Evolutionary conservation across 1,284 basidiomycete genomes (phyloP).

Genomic region (Rhizopogon hawkerae): DNA sequence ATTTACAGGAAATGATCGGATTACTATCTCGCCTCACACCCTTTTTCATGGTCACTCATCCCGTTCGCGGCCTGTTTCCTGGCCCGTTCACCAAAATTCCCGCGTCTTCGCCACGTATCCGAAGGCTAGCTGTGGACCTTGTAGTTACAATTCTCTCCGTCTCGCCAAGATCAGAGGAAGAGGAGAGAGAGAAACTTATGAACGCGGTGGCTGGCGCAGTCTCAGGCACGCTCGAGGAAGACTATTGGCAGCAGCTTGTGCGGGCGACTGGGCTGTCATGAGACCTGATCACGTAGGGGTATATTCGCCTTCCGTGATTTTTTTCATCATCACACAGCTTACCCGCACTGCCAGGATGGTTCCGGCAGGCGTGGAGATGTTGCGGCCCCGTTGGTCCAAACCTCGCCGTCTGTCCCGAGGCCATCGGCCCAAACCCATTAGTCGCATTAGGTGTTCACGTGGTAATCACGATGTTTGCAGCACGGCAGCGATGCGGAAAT

Average conservation of each 20-base stretch:
- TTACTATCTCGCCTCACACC: conserved; percentile 59
- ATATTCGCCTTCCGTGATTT: not conserved
- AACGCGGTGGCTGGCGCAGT: conserved; percentile 23
- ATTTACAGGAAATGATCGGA: conserved; percentile 1
- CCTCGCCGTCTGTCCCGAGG: not conserved
- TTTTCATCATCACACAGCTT: not conserved
- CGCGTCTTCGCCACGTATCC: conserved; percentile 21
- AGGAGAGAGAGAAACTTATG: conserved; percentile 13
- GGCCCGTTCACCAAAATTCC: conserved; percentile 72
- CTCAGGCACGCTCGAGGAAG: conserved; percentile 21
- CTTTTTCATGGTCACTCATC: conserved; percentile 70
- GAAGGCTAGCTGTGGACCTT: conserved; percentile 43
- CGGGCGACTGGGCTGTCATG: conserved; percentile 11
- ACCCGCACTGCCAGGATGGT: not conserved
- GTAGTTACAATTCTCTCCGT: conserved; percentile 27
- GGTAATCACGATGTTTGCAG: not conserved
- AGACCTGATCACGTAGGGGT: not conserved
- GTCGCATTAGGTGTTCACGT: no score
- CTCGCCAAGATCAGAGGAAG: conserved; percentile 10
- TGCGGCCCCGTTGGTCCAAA: not conserved
- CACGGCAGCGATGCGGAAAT: conserved; percentile 1
- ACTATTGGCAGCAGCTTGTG: conserved; percentile 22
- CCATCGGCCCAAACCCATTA: no score
- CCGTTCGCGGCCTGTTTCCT: conserved; percentile 54
- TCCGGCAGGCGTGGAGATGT: not conserved